Conservation (phyloP, 345 rosid species). For the Erysimum cheiranthoides region DNA sequence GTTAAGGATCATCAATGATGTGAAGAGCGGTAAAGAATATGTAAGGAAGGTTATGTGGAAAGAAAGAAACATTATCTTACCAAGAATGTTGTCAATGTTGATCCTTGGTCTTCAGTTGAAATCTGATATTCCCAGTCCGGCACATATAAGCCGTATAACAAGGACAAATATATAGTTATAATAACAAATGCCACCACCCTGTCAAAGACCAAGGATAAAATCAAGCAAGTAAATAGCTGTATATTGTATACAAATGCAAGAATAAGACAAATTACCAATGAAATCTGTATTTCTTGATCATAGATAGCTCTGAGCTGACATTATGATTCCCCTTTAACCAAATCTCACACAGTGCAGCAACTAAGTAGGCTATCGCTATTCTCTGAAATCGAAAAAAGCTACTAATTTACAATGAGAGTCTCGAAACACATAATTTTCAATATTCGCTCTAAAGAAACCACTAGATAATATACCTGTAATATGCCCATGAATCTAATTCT, state of each 20-base stretch:
- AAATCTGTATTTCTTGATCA: slow-evolving; percentile 57
- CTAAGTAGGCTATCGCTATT: slow-evolving; percentile 75
- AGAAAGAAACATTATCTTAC: slow-evolving; percentile 48
- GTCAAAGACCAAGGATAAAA: slow-evolving; percentile 18
- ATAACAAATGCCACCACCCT: slow-evolving; percentile 65
- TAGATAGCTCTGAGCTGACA: slow-evolving; percentile 51
- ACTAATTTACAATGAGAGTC: not conserved
- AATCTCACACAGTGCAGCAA: slow-evolving; percentile 80
- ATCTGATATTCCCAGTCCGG: slow-evolving; percentile 80
- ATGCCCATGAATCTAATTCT: slow-evolving; percentile 80
- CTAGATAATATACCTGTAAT: slow-evolving; percentile 64
- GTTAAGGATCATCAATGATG: not conserved
- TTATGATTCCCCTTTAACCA: slow-evolving; percentile 69
- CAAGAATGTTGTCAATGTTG: slow-evolving; percentile 48
- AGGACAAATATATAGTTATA: slow-evolving; percentile 53
- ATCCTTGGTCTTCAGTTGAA: slow-evolving; percentile 55
- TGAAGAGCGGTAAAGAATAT: not conserved
- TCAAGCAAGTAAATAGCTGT: slow-evolving; percentile 19
- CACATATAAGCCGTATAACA: slow-evolving; percentile 73
- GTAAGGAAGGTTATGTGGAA: not conserved
- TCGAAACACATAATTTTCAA: not conserved
- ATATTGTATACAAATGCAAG: not conserved
- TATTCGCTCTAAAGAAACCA: not conserved
- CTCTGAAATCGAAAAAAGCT: slow-evolving; percentile 55
- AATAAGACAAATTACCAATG: slow-evolving; percentile 56